These are phyloP conservation scores for Podaxis sp. DNA, from an alignment of 768 basidiomycete species.

Conservation along the genomic window DNA sequence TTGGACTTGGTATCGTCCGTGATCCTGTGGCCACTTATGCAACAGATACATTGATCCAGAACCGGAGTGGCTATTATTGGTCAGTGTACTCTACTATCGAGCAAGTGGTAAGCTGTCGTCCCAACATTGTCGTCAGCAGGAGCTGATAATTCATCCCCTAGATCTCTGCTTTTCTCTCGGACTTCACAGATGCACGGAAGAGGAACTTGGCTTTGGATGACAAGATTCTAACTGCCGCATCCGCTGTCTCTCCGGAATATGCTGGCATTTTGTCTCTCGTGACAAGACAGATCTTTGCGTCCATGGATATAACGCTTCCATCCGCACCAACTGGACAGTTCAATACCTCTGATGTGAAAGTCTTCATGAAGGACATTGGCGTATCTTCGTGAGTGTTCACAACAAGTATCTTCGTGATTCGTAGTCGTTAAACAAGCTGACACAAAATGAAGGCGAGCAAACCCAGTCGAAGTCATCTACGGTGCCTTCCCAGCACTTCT, in stretches of 20 bases:
- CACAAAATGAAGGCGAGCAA: constrained; percentile 27
- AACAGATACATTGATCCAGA: constrained; percentile 24
- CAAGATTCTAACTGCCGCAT: constrained; percentile 36
- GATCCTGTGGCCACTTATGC: constrained; percentile 35
- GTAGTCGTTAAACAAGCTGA: neutral
- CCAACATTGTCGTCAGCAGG: constrained; percentile 11
- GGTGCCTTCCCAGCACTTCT: constrained; percentile 42
- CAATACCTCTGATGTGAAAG: constrained; percentile 41
- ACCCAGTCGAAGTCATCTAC: constrained; percentile 46
- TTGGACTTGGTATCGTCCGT: constrained; percentile 35
- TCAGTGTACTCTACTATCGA: constrained; percentile 29
- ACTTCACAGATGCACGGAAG: constrained; percentile 36
- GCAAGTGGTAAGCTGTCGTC: constrained; percentile 30
- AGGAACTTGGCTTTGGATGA: constrained; percentile 40
- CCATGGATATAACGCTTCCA: constrained; percentile 45
- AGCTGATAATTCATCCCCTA: constrained; percentile 18
- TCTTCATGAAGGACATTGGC: constrained; percentile 50
- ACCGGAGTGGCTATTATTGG: constrained; percentile 38
- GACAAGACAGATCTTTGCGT: constrained; percentile 43
- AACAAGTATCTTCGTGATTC: constrained; percentile 17
- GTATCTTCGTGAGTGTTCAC: constrained; percentile 35
- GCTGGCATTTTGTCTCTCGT: constrained; percentile 42
- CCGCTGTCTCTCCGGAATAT: constrained; percentile 37
- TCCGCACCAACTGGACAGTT: constrained; percentile 24
- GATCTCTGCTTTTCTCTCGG: constrained; percentile 40